phyloP scores from a whole-genome alignment of 192 early-diverging fungal genomes.

The Coemansia sp. region DNA sequence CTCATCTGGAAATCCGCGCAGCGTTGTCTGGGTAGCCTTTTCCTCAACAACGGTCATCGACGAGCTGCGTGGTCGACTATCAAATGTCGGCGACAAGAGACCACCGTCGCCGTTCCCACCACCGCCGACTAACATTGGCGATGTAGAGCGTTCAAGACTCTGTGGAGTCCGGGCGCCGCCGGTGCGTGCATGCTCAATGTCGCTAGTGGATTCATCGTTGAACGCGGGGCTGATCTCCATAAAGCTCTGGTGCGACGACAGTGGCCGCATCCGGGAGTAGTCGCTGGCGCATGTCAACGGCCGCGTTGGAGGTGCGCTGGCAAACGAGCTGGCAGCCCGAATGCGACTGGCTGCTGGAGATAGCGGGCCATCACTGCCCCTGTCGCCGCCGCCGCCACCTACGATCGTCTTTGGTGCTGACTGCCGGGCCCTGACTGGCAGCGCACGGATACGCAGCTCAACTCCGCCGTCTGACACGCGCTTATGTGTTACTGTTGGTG shows the following conservation, averaged over 20 bases:
- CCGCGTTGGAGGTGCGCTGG: constrained; percentile 10
- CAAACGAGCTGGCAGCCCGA: constrained; percentile 8
- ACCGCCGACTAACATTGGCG: constrained; percentile 41
- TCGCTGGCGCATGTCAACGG: constrained; percentile 37
- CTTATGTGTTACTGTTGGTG: constrained; percentile 34
- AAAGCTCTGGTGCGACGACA: constrained; percentile 35
- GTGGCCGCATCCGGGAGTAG: constrained; percentile 24
- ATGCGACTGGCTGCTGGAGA: neutral
- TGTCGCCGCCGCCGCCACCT: constrained; percentile 17
- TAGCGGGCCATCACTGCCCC: neutral
- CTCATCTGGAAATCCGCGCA: constrained; percentile 42
- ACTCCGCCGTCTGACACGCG: constrained; percentile 34
- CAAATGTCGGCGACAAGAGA: constrained; percentile 3
- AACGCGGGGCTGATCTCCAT: constrained; percentile 48
- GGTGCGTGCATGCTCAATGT: constrained; percentile 11
- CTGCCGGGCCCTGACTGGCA: constrained; percentile 24
- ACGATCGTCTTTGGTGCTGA: constrained; percentile 7
- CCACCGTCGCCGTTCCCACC: constrained; percentile 9
- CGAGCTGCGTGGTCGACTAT: constrained; percentile 31
- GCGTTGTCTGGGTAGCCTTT: constrained; percentile 47
- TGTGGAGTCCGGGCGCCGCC: constrained; percentile 22
- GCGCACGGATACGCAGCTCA: constrained; percentile 46
- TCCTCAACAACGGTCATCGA: constrained; percentile 47
- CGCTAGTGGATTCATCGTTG: constrained; percentile 21
- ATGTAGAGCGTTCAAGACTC: constrained; percentile 24